These are phyloP conservation scores for Coleophoma crateriformis DNA, from an alignment of 2,329 filamentous ascomycete species.

Conservation along the genomic window DNA sequence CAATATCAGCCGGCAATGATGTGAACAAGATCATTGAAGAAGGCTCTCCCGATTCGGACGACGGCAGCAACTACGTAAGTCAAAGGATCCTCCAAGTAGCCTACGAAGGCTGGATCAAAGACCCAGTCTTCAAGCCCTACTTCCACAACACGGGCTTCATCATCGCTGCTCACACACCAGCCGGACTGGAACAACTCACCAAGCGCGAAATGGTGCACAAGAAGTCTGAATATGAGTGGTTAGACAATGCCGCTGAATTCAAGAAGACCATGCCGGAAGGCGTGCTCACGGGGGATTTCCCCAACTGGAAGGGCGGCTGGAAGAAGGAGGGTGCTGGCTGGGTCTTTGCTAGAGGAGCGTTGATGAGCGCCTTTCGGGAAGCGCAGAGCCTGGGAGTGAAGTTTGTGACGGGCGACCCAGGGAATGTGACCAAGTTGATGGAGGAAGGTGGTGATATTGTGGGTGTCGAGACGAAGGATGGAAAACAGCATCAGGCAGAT, in stretches of 20 bases:
- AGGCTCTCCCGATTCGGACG: slow-evolving; percentile 17
- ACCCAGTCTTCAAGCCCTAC: slow-evolving; percentile 34
- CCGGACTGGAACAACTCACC: slow-evolving; percentile 31
- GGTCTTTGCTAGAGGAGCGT: slow-evolving; percentile 45
- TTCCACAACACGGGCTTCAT: slow-evolving; percentile 43
- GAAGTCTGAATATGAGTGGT: slow-evolving; percentile 23
- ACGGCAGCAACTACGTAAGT: slow-evolving; percentile 16
- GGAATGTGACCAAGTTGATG: slow-evolving; percentile 32
- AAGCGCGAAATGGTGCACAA: slow-evolving; percentile 28
- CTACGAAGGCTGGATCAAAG: slow-evolving; percentile 35
- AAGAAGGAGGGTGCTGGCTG: slow-evolving; percentile 41
- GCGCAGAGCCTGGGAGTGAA: slow-evolving; percentile 38
- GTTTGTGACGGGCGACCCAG: slow-evolving; percentile 36
- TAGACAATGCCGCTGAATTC: slow-evolving; percentile 40
- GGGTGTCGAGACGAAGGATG: slow-evolving; percentile 38
- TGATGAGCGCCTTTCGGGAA: slow-evolving; percentile 38
- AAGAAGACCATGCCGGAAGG: slow-evolving; percentile 44
- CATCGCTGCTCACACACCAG: slow-evolving; percentile 33
- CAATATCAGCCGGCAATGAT: slow-evolving; percentile 50
- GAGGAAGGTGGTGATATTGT: slow-evolving; percentile 31
- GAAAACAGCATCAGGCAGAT: slow-evolving; percentile 32
- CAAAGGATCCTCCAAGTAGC: slow-evolving; percentile 29
- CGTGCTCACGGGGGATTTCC: slow-evolving; percentile 42
- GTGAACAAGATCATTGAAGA: slow-evolving; percentile 52
- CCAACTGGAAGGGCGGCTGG: slow-evolving; percentile 44